Base-by-base conservation (phyloP, 2,329 filamentous ascomycete genomes). In the Exophiala sideris region DNA sequence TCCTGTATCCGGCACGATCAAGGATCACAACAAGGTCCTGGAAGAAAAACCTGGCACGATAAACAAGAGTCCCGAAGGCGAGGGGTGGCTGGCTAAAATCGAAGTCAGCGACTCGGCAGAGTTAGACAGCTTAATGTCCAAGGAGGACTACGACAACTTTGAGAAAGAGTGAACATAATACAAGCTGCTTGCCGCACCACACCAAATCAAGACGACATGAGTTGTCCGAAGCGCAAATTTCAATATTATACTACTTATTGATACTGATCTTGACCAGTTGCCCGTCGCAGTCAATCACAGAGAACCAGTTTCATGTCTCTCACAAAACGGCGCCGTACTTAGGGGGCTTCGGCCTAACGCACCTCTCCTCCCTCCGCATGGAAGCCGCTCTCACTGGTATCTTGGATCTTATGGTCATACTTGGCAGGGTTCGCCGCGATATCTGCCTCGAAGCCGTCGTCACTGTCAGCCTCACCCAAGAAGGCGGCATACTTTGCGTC, bases 51-150 rank as follows among this genome's bases (percentile, higher is more conserved):
- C 94, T 18, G 82, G 82, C 56, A 86, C 82, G 52, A 91, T 99
- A 76, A 99, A 97, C 79, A 81, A 89, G 75, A 86, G 89, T 48
- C 88, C 94, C 41, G 94, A 99, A 80, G 85, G 79, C 61, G 89
- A 92, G 52, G 92, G 89, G 60, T 99, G 94, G 94, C 87, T 99
- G 70, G 91, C 87, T 52, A 92, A 89, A 82, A 84, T 97, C 59
- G 79, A 88, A 73, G 79, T 97, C 45, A 79, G 76, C 60, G 87
- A 90, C 70, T 70, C 76, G 59, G 78, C 82, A 69, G 86, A 94
- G 73, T 70, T 91, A 63, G 87, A 95, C 60, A 73, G 69, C 9
- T 77, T 96, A 68, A 89, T 97, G 88, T 85, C 85, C 67, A 79
- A 77, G 57, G 82, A 85, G 66, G 85, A 82, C 61, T 97, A 99